These are phyloP conservation scores for Solanum okadae DNA, from an alignment of 257 asterid species.

Conservation along the genomic window DNA sequence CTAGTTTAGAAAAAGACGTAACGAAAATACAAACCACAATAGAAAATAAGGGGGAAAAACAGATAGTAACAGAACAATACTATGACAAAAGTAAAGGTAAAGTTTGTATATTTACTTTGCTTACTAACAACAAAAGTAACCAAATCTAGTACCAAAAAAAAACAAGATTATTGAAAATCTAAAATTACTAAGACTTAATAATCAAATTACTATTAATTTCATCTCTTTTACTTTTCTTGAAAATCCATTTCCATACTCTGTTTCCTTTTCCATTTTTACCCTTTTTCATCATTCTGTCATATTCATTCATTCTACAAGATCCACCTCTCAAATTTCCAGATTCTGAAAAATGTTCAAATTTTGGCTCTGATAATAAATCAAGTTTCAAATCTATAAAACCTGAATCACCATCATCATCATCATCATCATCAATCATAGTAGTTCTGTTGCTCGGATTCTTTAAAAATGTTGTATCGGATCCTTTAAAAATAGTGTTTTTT, in stretches of 20 bases:
- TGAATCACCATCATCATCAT: slow-evolving; percentile 33
- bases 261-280: slow-evolving; percentile 28
- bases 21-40: too few relatives aligned
- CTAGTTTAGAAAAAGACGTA: too few relatives aligned
- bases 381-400: slow-evolving; percentile 76
- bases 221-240: slow-evolving; percentile 41
- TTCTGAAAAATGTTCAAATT: slow-evolving; percentile 13
- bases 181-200: slow-evolving; percentile 3
- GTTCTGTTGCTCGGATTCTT: not conserved
- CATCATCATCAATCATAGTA: slow-evolving; percentile 31
- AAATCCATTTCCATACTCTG: slow-evolving; percentile 82
- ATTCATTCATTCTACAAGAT: slow-evolving; percentile 36
- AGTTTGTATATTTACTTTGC: not conserved
- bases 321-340: slow-evolving; percentile 10
- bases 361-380: slow-evolving; percentile 38
- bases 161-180: not conserved
- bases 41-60: too few relatives aligned
- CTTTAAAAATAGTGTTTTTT: not conserved
- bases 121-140: not conserved
- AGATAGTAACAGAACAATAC: not conserved
- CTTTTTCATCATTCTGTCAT: slow-evolving; percentile 33
- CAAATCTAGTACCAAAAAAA: not conserved
- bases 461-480: not conserved
- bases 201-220: not conserved
- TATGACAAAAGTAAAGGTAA: not conserved